A percentile compares a stretch with the other conserved stretches of the same genome.
These are phyloP conservation scores for Tripidium arundinaceum DNA, from an alignment of 202 grass and related monocot genomes.

Conservation along the genomic window DNA sequence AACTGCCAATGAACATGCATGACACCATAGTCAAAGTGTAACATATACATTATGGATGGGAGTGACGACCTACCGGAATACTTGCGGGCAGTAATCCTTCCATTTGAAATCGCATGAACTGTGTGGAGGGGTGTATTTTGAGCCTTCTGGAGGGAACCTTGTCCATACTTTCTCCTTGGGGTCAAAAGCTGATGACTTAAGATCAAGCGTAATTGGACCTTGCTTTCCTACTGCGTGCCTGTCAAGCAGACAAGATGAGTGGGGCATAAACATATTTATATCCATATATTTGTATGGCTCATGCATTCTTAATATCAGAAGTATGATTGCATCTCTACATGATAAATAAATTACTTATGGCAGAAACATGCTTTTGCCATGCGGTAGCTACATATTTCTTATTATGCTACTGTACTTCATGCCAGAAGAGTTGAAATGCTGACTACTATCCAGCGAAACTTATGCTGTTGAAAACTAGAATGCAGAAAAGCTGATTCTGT, in stretches of 20 bases:
- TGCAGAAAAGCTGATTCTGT: neutral
- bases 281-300: neutral
- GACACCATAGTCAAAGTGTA: neutral
- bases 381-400: neutral
- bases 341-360: neutral
- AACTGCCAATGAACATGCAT: neutral
- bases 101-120: slow-evolving; percentile 96
- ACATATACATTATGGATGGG: neutral
- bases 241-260: slow-evolving; percentile 2
- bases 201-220: slow-evolving; percentile 64
- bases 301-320: neutral
- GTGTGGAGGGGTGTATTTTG: slow-evolving; percentile 93
- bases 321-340: neutral
- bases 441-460: neutral
- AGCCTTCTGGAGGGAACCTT: slow-evolving; percentile 88
- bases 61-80: slow-evolving; percentile 66
- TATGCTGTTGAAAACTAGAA: slow-evolving; percentile 10
- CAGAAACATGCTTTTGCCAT: neutral
- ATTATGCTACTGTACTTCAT: slow-evolving; percentile 10
- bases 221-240: slow-evolving; percentile 94
- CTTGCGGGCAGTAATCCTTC: slow-evolving; percentile 98
- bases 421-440: neutral
- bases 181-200: slow-evolving; percentile 88
- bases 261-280: neutral
- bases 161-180: slow-evolving; percentile 99